Percentiles rank a stretch among this genome's conserved stretches.
Conservation (phyloP, 352 stramenopile species). For the Phytophthora podocarpi region DNA sequence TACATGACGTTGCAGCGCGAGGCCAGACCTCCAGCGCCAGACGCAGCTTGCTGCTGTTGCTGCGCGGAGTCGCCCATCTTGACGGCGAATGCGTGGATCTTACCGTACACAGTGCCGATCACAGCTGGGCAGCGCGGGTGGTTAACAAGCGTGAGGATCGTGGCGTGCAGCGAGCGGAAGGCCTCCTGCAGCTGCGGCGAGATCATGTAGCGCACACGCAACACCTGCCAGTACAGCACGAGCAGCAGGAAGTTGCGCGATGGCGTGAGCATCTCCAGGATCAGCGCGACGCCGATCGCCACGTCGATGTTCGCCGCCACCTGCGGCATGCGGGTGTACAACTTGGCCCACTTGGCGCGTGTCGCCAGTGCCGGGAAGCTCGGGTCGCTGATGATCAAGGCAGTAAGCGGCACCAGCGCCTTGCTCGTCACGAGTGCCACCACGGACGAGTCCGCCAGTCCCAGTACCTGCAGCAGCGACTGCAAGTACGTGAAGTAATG, state of each 20-base stretch:
- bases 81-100: slow-evolving; percentile 68
- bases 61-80: slow-evolving; percentile 71
- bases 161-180: slow-evolving; percentile 74
- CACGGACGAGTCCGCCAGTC: slow-evolving; percentile 41
- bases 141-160: slow-evolving; percentile 59
- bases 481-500: slow-evolving; percentile 71
- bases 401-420: slow-evolving; percentile 59
- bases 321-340: slow-evolving; percentile 83
- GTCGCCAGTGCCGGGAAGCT: slow-evolving; percentile 57
- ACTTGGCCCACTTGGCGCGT: slow-evolving; percentile 75
- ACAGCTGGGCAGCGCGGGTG: slow-evolving; percentile 74
- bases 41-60: slow-evolving; percentile 42
- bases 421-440: slow-evolving; percentile 55
- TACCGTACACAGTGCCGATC: slow-evolving; percentile 60
- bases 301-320: slow-evolving; percentile 84
- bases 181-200: slow-evolving; percentile 84
- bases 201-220: slow-evolving; percentile 93
- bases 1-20: slow-evolving; percentile 82
- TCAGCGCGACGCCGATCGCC: slow-evolving; percentile 75
- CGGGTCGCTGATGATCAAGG: slow-evolving; percentile 65
- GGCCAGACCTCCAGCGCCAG: slow-evolving; percentile 37
- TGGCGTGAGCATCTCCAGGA: slow-evolving; percentile 86
- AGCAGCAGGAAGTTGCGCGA: slow-evolving; percentile 87
- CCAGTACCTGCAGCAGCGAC: slow-evolving; percentile 64
- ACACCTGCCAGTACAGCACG: slow-evolving; percentile 90